These are phyloP conservation scores for Sclerotinia sclerotiorum DNA, from an alignment of 2,329 filamentous ascomycete genomes.

Conservation along the genomic window DNA sequence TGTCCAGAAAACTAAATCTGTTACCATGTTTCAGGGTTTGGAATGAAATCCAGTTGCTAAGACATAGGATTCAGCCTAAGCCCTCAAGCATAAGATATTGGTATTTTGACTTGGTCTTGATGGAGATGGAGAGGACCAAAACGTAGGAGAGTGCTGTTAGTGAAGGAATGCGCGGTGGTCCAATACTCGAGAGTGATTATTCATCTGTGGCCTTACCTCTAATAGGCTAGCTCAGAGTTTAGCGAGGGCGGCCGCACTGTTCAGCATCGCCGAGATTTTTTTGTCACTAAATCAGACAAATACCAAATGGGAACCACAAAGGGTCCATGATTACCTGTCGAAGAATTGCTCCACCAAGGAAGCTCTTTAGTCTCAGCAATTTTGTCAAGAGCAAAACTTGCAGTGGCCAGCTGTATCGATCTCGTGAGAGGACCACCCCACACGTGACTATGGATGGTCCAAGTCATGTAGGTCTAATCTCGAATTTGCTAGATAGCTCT, in stretches of 20 bases:
- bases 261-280: neutral
- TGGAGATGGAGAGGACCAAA: neutral
- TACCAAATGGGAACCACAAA: neutral
- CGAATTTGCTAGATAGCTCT: conserved; percentile 1
- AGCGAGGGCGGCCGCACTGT: neutral
- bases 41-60: neutral
- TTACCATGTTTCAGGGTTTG: neutral
- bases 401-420: conserved; percentile 14
- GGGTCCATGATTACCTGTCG: conserved; percentile 10
- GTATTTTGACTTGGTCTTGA: too few species aligned
- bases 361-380: neutral
- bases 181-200: neutral
- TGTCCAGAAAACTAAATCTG: neutral
- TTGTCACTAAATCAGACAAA: neutral
- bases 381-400: conserved; percentile 4
- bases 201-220: neutral
- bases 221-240: neutral
- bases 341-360: neutral
- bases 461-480: conserved; percentile 13
- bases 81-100: neutral
- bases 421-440: neutral
- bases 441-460: conserved; percentile 25
- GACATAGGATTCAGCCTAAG: neutral
- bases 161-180: neutral
- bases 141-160: neutral